Evolutionary conservation across 2,329 filamentous ascomycete species (phyloP), one percentile per base, ranked within the genome.

Genomic region (Pseudocercospora ulei): DNA sequence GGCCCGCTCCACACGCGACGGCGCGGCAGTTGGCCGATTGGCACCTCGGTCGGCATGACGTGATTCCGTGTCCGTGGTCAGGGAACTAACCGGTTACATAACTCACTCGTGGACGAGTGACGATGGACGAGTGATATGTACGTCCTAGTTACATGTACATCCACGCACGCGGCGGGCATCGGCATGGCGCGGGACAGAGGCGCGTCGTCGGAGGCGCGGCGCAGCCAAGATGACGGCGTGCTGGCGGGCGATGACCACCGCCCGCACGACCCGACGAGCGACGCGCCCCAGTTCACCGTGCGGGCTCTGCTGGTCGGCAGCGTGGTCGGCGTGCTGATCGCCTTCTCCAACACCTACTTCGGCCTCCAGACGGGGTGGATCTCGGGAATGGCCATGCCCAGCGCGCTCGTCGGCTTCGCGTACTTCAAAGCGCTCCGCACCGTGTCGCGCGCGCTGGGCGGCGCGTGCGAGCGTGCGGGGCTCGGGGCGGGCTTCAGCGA

Each of bases 261-360:
- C n/a, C n/a, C n/a, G n/a, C n/a, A n/a, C n/a, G n/a, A n/a, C n/a
- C n/a, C n/a, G n/a, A 51, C 50, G 23, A 53, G 46, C 13, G 51
- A 55, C 30, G 50, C 69, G 45, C 65, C 67, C 4, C 74, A 74
- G 30, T 95, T 98, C 64, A 96, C 90, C 0, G 41, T 80, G 16
- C 80, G 90, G 39, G 85, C 85, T 35, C 71, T 96, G 24, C 58
- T 76, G 3, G 84, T 83, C 17, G 90, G 90, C 9, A 69, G 93
- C 4, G 66, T 75, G 3, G 90, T 98, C 47, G 90, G 90, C 25
- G 75, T 90, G 3, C 69, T 96, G 39, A 94, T 96, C 56, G 90
- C 83, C 58, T 94, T 94, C 60, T 92, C 84, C 36, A 98, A 98
- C 59, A 95, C 92, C 69, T 98, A 96, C 62, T 98, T 98, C 60